phyloP scores from a whole-genome alignment of 768 basidiomycete species.

The Phaffia tasmanica region DNA sequence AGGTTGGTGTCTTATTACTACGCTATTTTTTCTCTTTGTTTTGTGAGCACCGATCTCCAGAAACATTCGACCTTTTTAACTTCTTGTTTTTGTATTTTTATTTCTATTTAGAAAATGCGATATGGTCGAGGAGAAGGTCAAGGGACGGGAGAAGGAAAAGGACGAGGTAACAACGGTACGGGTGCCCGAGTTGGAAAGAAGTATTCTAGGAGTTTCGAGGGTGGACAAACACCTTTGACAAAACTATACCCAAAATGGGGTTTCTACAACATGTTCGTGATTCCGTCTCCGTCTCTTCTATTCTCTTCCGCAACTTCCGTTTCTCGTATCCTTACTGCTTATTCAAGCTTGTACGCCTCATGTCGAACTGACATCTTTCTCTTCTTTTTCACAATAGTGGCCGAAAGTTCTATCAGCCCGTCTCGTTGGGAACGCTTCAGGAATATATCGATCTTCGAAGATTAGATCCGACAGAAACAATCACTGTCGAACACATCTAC shows the following conservation, averaged over 20 bases:
- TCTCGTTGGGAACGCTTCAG: constrained; percentile 56
- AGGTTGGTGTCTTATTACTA: background rate
- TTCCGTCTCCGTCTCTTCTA: background rate
- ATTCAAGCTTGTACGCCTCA: background rate
- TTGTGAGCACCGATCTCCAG: too few species aligned
- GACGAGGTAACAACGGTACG: constrained; percentile 90
- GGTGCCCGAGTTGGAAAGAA: constrained; percentile 83
- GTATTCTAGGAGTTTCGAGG: constrained; percentile 74
- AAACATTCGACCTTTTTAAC: too few species aligned
- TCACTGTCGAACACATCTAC: constrained; percentile 78
- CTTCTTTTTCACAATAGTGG: background rate
- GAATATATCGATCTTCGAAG: constrained; percentile 81
- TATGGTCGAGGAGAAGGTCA: constrained; percentile 88
- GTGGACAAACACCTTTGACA: constrained; percentile 89
- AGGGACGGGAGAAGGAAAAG: constrained; percentile 80
- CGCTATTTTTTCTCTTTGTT: background rate
- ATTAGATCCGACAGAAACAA: constrained; percentile 65
- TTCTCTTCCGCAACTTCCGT: background rate
- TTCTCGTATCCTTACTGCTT: background rate
- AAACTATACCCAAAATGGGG: constrained; percentile 86
- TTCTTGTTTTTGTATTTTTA: too few species aligned
- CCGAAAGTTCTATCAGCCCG: constrained; percentile 21
- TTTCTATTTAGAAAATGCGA: constrained; percentile 42
- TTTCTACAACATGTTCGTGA: constrained; percentile 76
- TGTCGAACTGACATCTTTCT: background rate